Evolutionary conservation across 345 rosid species (phyloP), one percentile per base, ranked within the genome.

Genomic region (Murraya koenigii): DNA sequence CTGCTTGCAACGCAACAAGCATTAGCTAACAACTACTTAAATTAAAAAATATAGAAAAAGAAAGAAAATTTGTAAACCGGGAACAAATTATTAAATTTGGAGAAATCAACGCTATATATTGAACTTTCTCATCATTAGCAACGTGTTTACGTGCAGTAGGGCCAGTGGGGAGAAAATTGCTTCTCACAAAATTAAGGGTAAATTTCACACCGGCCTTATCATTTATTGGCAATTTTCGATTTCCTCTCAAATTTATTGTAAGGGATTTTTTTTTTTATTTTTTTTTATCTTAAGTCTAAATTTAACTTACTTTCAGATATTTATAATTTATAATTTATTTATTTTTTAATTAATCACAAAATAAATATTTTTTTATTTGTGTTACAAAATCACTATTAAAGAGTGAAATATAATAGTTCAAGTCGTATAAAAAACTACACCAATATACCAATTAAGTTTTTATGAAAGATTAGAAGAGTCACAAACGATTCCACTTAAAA

Each of bases 391-490:
- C 32, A 30, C 32, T 30, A 30, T 30, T 30, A 30, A 30, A 30
- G 32, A 30, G 47, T 10, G n/a, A n/a, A n/a, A n/a, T n/a, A n/a
- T n/a, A n/a, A n/a, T n/a, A n/a, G n/a, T n/a, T n/a, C n/a, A n/a
- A n/a, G n/a, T n/a, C n/a, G n/a, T n/a, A n/a, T n/a, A n/a, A n/a
- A n/a, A n/a, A n/a, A n/a, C n/a, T n/a, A n/a, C n/a, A n/a, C n/a
- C n/a, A n/a, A n/a, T n/a, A n/a, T n/a, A n/a, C n/a, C n/a, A n/a
- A n/a, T n/a, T n/a, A n/a, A n/a, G n/a, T n/a, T n/a, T n/a, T n/a
- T n/a, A n/a, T n/a, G n/a, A n/a, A n/a, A n/a, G 15, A 11, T 2
- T 0, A 0, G 1, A 13, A 4, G 10, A 0, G 4, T 44, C 17
- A 13, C 32, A 11, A 44, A 44, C 0, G 1, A 0, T 11, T 0